A percentile compares a stretch with the other conserved stretches of the same genome.
Conservation (phyloP, 2,329 filamentous ascomycete species). For the Colletotrichum sp. region DNA sequence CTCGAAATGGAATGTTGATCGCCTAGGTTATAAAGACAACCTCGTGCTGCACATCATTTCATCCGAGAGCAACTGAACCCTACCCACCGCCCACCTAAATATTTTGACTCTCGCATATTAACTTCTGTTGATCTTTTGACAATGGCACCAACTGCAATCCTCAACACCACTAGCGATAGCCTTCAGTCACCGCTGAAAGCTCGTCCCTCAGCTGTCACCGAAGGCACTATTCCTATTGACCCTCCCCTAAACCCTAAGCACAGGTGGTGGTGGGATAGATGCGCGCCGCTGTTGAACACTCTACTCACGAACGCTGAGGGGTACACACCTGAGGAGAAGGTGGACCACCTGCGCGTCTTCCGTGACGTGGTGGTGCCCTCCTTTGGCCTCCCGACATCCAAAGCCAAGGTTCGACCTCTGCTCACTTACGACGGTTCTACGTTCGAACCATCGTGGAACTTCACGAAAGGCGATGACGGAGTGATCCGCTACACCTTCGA, state of each 20-base stretch:
- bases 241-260: not conserved
- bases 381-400: not conserved
- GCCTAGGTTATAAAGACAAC: not conserved
- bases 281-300: not conserved
- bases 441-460: conserved; percentile 12
- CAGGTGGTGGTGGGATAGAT: conserved; percentile 11
- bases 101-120: not conserved
- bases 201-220: not conserved
- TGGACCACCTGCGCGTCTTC: conserved; percentile 14
- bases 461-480: not conserved
- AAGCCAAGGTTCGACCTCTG: not conserved
- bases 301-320: conserved; percentile 5
- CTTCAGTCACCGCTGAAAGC: not conserved
- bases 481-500: conserved; percentile 9
- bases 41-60: not conserved
- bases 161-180: not conserved
- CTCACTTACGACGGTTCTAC: conserved; percentile 13
- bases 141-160: not conserved
- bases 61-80: not conserved
- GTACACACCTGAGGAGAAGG: conserved; percentile 6
- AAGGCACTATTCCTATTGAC: not conserved
- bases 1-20: not conserved
- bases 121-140: not conserved
- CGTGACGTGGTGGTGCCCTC: conserved; percentile 17
- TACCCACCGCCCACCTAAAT: not conserved